These are phyloP conservation scores for Cercospora janseana DNA, from an alignment of 2,329 filamentous ascomycete genomes.

Conservation along the genomic window DNA sequence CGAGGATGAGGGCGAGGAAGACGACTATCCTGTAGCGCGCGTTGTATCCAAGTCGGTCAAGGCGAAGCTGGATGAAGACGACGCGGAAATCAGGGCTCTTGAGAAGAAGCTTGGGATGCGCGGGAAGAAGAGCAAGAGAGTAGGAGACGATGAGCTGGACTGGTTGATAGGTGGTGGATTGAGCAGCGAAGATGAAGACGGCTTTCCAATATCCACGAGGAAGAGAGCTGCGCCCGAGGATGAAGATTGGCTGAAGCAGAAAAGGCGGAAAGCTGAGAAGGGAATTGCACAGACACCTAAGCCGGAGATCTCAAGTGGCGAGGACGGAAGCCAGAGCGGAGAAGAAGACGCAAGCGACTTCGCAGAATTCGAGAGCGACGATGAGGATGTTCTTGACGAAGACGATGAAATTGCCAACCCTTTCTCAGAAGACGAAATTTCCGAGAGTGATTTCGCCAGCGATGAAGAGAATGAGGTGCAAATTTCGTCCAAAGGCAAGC, in stretches of 20 bases:
- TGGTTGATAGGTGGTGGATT: constrained; percentile 61
- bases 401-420: constrained; percentile 41
- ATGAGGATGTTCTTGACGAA: constrained; percentile 40
- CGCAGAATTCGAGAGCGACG: constrained; percentile 19
- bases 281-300: constrained; percentile 28
- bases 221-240: constrained; percentile 53
- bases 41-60: constrained; percentile 26
- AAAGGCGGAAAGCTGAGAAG: constrained; percentile 53
- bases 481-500: constrained; percentile 37
- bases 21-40: constrained; percentile 21
- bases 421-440: constrained; percentile 38
- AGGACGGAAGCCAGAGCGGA: constrained; percentile 27
- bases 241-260: constrained; percentile 58
- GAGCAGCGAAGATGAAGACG: constrained; percentile 52
- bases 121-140: constrained; percentile 68
- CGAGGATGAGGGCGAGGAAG: constrained; percentile 16
- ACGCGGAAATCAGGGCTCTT: constrained; percentile 80
- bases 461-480: constrained; percentile 39
- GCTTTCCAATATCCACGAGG: constrained; percentile 51
- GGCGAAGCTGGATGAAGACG: constrained; percentile 70
- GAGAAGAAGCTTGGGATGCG: constrained; percentile 86
- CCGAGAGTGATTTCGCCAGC: constrained; percentile 34
- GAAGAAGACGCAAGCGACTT: neutral
- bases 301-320: neutral
- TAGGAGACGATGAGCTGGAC: constrained; percentile 78